A percentile compares a stretch with the other conserved stretches of the same genome.
Conservation (phyloP, 768 basidiomycete genomes). For the Inosperma sp. region DNA sequence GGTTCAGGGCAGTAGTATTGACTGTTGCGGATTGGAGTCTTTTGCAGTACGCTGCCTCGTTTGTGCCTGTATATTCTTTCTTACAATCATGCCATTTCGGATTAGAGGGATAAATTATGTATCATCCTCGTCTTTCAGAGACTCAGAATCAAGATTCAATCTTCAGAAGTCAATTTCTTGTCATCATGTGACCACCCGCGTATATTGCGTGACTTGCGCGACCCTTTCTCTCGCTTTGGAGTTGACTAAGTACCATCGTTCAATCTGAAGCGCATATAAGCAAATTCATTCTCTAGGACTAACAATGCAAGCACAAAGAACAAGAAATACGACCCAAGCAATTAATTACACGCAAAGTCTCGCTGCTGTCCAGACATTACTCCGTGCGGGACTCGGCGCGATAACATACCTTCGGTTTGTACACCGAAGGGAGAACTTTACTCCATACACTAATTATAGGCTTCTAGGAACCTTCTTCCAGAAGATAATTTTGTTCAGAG, state of each 20-base stretch:
- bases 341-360: slow-evolving; percentile 59
- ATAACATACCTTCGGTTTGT: slow-evolving; percentile 69
- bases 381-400: slow-evolving; percentile 69
- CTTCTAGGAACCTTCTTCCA: slow-evolving; percentile 64
- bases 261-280: not conserved
- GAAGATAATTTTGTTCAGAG: slow-evolving; percentile 75
- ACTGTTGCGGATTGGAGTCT: not conserved
- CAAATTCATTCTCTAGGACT: not conserved
- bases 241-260: no score
- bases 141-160: no score
- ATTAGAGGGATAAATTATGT: no score
- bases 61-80: not conserved
- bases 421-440: not conserved
- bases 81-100: no score
- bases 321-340: slow-evolving; percentile 36
- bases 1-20: slow-evolving; percentile 37
- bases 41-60: not conserved
- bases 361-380: slow-evolving; percentile 64
- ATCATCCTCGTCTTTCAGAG: not conserved
- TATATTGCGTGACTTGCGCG: not conserved
- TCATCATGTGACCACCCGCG: slow-evolving; percentile 12
- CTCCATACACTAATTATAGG: not conserved
- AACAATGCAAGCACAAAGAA: slow-evolving; percentile 33
- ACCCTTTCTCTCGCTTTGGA: not conserved
- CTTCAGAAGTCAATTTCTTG: no score